Percentiles rank a stretch among this genome's conserved stretches.
These are phyloP conservation scores for Aspergillus fumigatiaffinis DNA, from an alignment of 2,329 filamentous ascomycete genomes.

Conservation along the genomic window DNA sequence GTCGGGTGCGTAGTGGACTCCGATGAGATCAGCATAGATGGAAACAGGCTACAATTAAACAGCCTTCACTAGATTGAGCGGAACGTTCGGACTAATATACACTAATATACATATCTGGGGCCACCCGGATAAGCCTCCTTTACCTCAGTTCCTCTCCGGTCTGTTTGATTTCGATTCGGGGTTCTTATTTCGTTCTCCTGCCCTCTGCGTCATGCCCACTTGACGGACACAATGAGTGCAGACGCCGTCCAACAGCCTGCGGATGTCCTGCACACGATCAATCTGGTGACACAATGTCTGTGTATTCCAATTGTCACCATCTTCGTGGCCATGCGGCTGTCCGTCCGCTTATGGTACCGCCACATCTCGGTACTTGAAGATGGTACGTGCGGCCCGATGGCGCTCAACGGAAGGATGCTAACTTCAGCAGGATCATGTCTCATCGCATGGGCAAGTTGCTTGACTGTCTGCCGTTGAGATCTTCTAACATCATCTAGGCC, in stretches of 20 bases:
- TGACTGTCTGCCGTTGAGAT: neutral
- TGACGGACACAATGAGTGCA: conserved; percentile 14
- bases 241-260: conserved; percentile 15
- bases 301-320: conserved; percentile 32
- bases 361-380: conserved; percentile 32
- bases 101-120: neutral
- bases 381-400: conserved; percentile 20
- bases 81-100: neutral
- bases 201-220: conserved; percentile 4
- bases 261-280: conserved; percentile 29
- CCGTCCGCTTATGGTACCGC: conserved; percentile 28
- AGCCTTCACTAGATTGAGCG: neutral
- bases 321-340: conserved; percentile 30
- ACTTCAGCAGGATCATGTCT: conserved; percentile 12
- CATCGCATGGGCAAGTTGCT: conserved; percentile 18
- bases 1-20: neutral
- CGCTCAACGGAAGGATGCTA: conserved; percentile 3
- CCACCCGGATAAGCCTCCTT: neutral
- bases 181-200: neutral
- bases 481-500: conserved; percentile 9
- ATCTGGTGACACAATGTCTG: conserved; percentile 33
- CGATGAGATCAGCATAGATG: neutral
- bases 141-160: neutral
- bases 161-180: neutral
- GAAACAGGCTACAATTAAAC: neutral